Percentiles rank a stretch among this genome's conserved stretches.
Evolutionary conservation across 306 rosid species (phyloP).

Genomic region (Inga leiocalycina): DNA sequence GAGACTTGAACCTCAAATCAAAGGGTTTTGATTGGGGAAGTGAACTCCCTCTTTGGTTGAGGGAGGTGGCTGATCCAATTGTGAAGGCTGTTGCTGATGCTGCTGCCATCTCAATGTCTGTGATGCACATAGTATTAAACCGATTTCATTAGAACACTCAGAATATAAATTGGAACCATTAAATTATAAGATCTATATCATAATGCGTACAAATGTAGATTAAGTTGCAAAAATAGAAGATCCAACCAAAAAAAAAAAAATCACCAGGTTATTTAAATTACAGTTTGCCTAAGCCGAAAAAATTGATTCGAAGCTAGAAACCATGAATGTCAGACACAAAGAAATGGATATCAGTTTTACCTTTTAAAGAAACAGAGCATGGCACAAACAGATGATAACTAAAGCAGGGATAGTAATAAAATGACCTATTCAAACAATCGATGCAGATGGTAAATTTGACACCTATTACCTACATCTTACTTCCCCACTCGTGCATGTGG

Average conservation of each 20-base stretch:
- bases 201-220: not conserved
- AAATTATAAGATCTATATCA: not conserved
- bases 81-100: conserved; percentile 64
- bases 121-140: conserved; percentile 14
- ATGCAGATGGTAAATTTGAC: not conserved
- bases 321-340: not conserved
- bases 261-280: not conserved
- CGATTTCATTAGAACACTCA: not conserved
- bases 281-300: not conserved
- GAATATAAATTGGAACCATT: not conserved
- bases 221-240: not conserved
- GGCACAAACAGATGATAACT: not conserved
- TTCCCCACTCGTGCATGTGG: not conserved
- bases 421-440: not conserved
- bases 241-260: not conserved
- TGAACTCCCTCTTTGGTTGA: conserved; percentile 50
- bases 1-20: conserved; percentile 54
- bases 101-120: conserved; percentile 75
- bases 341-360: not conserved
- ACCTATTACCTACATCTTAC: not conserved
- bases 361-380: not conserved
- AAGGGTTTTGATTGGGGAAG: conserved; percentile 54
- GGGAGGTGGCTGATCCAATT: conserved; percentile 53
- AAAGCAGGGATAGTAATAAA: too few species aligned
- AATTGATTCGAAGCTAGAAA: not conserved